A percentile compares a stretch with the other conserved stretches of the same genome.
Conservation (phyloP, 805 yeast species). For the Lachancea quebecensis region DNA sequence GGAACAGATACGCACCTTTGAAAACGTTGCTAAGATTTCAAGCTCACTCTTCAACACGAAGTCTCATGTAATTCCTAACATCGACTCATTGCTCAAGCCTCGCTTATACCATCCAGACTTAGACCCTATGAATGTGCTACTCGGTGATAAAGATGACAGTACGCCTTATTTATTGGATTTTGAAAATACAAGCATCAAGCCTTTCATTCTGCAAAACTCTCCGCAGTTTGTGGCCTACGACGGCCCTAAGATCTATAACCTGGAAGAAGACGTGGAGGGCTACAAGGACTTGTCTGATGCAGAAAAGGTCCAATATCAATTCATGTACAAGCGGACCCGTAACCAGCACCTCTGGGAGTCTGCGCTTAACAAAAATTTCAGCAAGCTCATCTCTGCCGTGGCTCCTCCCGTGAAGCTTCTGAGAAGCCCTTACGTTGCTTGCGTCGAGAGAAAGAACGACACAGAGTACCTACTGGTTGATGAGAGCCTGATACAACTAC, state of each 20-base stretch:
- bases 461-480: slow-evolving; percentile 58
- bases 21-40: slow-evolving; percentile 49
- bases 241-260: slow-evolving; percentile 79
- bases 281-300: slow-evolving; percentile 59
- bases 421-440: slow-evolving; percentile 56
- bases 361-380: slow-evolving; percentile 56
- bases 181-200: slow-evolving; percentile 75
- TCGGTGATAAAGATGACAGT: slow-evolving; percentile 34
- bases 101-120: slow-evolving; percentile 75
- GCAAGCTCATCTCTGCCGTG: slow-evolving; percentile 69
- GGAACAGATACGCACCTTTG: slow-evolving; percentile 53
- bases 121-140: slow-evolving; percentile 81
- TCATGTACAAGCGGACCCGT: slow-evolving; percentile 84
- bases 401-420: slow-evolving; percentile 75
- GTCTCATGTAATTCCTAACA: slow-evolving; percentile 53
- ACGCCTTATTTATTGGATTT: slow-evolving; percentile 63
- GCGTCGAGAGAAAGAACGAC: slow-evolving; percentile 50
- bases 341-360: slow-evolving; percentile 86
- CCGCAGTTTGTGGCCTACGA: slow-evolving; percentile 82
- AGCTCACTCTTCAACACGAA: slow-evolving; percentile 50
- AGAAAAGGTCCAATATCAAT: slow-evolving; percentile 74
- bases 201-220: slow-evolving; percentile 68
- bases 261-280: slow-evolving; percentile 67
- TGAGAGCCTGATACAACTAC: slow-evolving; percentile 57
- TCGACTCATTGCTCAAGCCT: slow-evolving; percentile 58